Evolutionary conservation across 495 filamentous ascomycete genomes (phyloP).

Genomic region (Penicillium angulare): DNA sequence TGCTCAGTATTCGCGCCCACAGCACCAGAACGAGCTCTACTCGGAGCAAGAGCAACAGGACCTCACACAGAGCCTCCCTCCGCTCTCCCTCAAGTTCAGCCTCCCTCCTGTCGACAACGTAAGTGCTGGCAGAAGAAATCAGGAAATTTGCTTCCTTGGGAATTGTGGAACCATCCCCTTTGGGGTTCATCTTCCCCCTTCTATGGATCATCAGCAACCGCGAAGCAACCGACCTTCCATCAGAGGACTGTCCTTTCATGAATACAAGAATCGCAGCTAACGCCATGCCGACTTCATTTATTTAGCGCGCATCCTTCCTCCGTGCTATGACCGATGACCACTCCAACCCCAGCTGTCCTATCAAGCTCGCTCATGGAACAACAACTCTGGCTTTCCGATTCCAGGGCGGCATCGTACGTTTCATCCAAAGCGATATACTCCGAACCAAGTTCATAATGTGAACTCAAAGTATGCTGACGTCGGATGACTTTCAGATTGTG

Average conservation of each 20-base stretch:
- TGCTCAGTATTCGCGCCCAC: slow-evolving; percentile 77
- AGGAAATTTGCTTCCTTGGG: background rate
- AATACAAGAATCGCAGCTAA: slow-evolving; percentile 1
- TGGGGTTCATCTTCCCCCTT: background rate
- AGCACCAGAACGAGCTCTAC: slow-evolving; percentile 68
- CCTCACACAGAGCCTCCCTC: slow-evolving; percentile 60
- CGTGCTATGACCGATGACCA: slow-evolving; percentile 96
- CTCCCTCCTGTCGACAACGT: slow-evolving; percentile 94
- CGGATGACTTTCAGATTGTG: slow-evolving; percentile 58
- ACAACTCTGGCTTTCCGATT: slow-evolving; percentile 98
- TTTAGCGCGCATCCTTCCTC: slow-evolving; percentile 85
- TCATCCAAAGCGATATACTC: background rate
- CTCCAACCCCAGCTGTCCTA: slow-evolving; percentile 92
- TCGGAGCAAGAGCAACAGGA: slow-evolving; percentile 75
- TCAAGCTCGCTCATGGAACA: slow-evolving; percentile 98
- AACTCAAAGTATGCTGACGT: background rate
- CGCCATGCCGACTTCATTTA: background rate
- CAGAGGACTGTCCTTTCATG: background rate
- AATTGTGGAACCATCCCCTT: background rate
- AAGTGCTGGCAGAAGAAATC: slow-evolving; percentile 25
- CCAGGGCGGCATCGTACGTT: slow-evolving; percentile 80
- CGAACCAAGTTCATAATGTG: background rate
- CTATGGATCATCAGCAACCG: background rate
- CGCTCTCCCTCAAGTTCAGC: slow-evolving; percentile 84
- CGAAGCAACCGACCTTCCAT: background rate